Base-by-base conservation (phyloP, 768 basidiomycete genomes). In the Boletus speciosus region DNA sequence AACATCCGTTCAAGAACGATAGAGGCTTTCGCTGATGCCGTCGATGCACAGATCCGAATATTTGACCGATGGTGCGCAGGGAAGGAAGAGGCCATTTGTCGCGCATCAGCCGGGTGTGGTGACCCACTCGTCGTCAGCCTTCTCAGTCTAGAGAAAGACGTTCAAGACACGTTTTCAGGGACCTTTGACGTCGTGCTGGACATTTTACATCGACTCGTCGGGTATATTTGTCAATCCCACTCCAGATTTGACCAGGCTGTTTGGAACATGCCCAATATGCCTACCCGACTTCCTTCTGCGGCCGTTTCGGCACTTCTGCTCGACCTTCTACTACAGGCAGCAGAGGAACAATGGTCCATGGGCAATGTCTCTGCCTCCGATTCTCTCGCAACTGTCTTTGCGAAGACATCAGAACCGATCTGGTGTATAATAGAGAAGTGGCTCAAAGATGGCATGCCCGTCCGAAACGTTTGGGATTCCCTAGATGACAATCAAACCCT, bases 11-110 rank as follows among this genome's bases (percentile, higher is more conserved):
- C 83, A 10, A 79, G 78, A 32, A 90, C 88, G 0, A 70, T 89
- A n/a, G 88, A 93, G 66, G 91, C 91, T 0, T 91, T 91, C 64
- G 81, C 86, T 1, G 88, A 91, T 51, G 89, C 88, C 0, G 71
- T 92, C 43, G 82, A 83, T 55, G 59, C 72, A 21, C 81, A 88
- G 51, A 71, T 90, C 4, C 78, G 74, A 21, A 57, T 57, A 5
- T 82, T 93, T 56, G 79, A 88, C 51, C 65, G 61, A 6, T 93
- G 89, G 88, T 91, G 89, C 64, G 82, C 90, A 1, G 66, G 64
- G 14, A 76, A 74, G 52, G 91, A 93, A 68, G 83, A 85, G 61
- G 73, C 74, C 0, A 85, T 93, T 46, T 84, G 81, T 66, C 73
- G 73, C n/a, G 81, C 87, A 2, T 68, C 75, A 49, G 75, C 71